Base-by-base conservation (phyloP, 108 stramenopile species). In the Ochromonas danica region DNA sequence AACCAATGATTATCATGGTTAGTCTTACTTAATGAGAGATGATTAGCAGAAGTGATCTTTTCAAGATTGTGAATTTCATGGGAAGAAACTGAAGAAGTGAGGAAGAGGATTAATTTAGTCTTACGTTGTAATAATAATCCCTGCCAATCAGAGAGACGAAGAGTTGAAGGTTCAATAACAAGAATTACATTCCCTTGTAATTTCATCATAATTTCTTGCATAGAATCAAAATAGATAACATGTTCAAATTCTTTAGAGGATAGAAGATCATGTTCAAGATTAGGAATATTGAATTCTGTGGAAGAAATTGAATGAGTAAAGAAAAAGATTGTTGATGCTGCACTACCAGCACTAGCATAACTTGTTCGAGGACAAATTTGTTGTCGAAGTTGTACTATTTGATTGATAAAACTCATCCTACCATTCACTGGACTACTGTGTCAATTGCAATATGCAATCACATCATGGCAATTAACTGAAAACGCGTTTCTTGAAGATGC, bases 361-460 rank as follows among this genome's bases (percentile, higher is more conserved):
- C 51, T 57, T 57, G 51, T 57, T 57, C 51, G 51, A 10, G 51
- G 51, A 57, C 51, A 57, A 10, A 57, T n/a, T n/a, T n/a, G n/a
- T n/a, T n/a, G n/a, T n/a, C n/a, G n/a, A n/a, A n/a, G n/a, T n/a
- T n/a, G n/a, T n/a, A n/a, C n/a, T n/a, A n/a, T n/a, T n/a, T n/a
- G n/a, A n/a, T n/a, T n/a, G n/a, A n/a, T n/a, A n/a, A n/a, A n/a
- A n/a, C n/a, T n/a, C n/a, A n/a, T n/a, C n/a, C n/a, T n/a, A n/a
- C n/a, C n/a, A n/a, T n/a, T n/a, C n/a, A n/a, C n/a, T n/a, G n/a
- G n/a, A n/a, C n/a, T n/a, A n/a, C n/a, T n/a, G n/a, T n/a, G n/a
- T n/a, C n/a, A n/a, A n/a, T n/a, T n/a, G n/a, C n/a, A n/a, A n/a
- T n/a, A n/a, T n/a, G n/a, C n/a, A n/a, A n/a, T n/a, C n/a, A n/a